Base-by-base conservation (phyloP, 2,329 filamentous ascomycete genomes). In the Fusarium verticillioides region DNA sequence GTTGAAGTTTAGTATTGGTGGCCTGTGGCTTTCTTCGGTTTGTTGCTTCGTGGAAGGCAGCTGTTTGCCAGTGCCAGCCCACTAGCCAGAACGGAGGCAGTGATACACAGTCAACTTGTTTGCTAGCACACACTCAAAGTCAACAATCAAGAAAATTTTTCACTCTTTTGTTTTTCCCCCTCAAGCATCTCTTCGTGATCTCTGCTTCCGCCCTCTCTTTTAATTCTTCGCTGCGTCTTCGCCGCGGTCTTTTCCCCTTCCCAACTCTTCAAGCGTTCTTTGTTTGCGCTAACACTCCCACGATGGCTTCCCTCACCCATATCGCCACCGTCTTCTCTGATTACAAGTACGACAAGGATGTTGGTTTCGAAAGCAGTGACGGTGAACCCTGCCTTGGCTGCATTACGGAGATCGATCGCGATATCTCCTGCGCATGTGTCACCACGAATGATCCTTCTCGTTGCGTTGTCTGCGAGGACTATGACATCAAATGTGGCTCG, bases 1-100 rank as follows among this genome's bases (percentile, higher is more conserved):
- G 6, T 10, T 21, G 0, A 47, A 21, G 0, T 11, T 19, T 0
- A 28, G 5, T 28, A 1, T 8, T 21, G 0, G 10, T 5, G 0
- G 1, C 12, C 9, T 5, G 26, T 28, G 19, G 6, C 5, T 28
- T 28, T 21, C 26, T 21, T 0, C 0, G 12, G 3, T 8, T 5
- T 8, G 0, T 21, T 21, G 1, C 26, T 16, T 0, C 2, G 1
- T 8, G 18, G 26, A 28, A 0, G 4, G 19, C 19, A 36, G n/a
- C n/a, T 52, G n/a, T 52, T 13, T 11, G 32, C 32, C 49, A 52
- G 32, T 21, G 49, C 16, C 18, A 52, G 16, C 32, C 12, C 1
- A 4, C 9, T 0, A 21, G n/a, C 6, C 6, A 10, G 9, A 36
- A 26, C 6, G 0, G 23, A 2, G 6, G 12, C 32, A 11, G n/a